These are phyloP conservation scores for Monilinia aucupariae DNA, from an alignment of 2,329 filamentous ascomycete genomes.

Conservation along the genomic window DNA sequence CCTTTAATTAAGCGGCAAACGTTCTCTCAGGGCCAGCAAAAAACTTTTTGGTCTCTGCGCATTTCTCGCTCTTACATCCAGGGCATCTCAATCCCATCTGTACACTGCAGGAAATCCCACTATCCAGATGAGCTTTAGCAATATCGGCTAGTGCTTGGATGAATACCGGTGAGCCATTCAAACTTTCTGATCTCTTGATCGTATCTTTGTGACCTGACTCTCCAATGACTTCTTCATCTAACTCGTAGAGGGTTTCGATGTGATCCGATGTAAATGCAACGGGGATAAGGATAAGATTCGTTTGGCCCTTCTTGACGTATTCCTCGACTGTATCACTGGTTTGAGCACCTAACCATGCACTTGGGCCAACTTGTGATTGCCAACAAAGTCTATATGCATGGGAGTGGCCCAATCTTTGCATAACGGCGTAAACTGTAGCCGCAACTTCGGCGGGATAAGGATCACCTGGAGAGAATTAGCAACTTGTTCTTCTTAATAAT, in stretches of 20 bases:
- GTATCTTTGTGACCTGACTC: conserved; percentile 72
- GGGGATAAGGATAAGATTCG: conserved; percentile 83
- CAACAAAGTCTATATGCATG: conserved; percentile 93
- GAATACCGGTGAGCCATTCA: conserved; percentile 88
- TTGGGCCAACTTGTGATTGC: conserved; percentile 97
- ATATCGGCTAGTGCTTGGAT: conserved; percentile 86
- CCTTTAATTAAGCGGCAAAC: conserved; percentile 19
- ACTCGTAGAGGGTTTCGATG: conserved; percentile 92
- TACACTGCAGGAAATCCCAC: conserved; percentile 61
- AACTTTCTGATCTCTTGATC: conserved; percentile 82
- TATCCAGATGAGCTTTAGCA: conserved; percentile 71
- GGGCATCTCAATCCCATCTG: conserved; percentile 93
- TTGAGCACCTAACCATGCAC: conserved; percentile 91
- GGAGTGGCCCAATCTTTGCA: conserved; percentile 78
- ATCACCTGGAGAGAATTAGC: conserved; percentile 54
- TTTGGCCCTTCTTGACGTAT: conserved; percentile 87
- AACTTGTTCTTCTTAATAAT: conserved; percentile 2
- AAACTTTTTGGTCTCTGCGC: conserved; percentile 69
- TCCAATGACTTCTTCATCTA: conserved; percentile 91
- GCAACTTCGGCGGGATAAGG: conserved; percentile 94
- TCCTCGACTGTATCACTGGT: conserved; percentile 82
- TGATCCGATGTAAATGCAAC: conserved; percentile 99
- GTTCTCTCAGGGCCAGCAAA: conserved; percentile 39
- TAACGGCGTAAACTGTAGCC: conserved; percentile 94
- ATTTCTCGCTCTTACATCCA: conserved; percentile 85